phyloP scores from a whole-genome alignment of 73 alveolate genomes.

The Paramecium primaurelia region DNA sequence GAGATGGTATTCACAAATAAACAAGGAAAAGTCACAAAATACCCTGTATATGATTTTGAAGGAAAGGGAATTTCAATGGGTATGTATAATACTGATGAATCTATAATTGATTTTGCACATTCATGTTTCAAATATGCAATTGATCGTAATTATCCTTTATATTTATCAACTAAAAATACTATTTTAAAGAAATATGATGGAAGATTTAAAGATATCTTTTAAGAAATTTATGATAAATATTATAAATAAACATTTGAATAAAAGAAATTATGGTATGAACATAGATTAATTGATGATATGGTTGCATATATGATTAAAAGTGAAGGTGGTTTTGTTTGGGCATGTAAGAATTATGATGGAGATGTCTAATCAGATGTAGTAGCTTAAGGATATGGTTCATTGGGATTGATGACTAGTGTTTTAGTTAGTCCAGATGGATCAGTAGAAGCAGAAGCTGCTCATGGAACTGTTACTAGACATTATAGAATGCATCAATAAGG shows the following conservation, averaged over 20 bases:
- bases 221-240: slow-evolving; percentile 68
- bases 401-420: slow-evolving; percentile 85
- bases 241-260: slow-evolving; percentile 65
- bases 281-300: slow-evolving; percentile 86
- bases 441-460: slow-evolving; percentile 94
- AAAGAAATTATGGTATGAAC: slow-evolving; percentile 68
- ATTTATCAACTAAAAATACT: slow-evolving; percentile 84
- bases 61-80: slow-evolving; percentile 81
- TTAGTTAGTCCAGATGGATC: slow-evolving; percentile 80
- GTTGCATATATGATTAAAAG: slow-evolving; percentile 81
- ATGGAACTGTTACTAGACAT: slow-evolving; percentile 93
- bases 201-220: slow-evolving; percentile 82
- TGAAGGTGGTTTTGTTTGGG: slow-evolving; percentile 94
- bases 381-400: slow-evolving; percentile 87
- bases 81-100: slow-evolving; percentile 88
- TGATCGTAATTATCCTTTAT: slow-evolving; percentile 76
- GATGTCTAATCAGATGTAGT: slow-evolving; percentile 88
- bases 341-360: slow-evolving; percentile 94
- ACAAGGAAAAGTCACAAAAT: slow-evolving; percentile 53
- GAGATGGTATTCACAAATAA: slow-evolving; percentile 72
- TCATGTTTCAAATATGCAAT: slow-evolving; percentile 84
- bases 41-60: slow-evolving; percentile 74
- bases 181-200: slow-evolving; percentile 90
- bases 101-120: slow-evolving; percentile 79
- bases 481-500: slow-evolving; percentile 85